Conservation (phyloP, 2,329 filamentous ascomycete species). For the Teratosphaeria gauchensis region DNA sequence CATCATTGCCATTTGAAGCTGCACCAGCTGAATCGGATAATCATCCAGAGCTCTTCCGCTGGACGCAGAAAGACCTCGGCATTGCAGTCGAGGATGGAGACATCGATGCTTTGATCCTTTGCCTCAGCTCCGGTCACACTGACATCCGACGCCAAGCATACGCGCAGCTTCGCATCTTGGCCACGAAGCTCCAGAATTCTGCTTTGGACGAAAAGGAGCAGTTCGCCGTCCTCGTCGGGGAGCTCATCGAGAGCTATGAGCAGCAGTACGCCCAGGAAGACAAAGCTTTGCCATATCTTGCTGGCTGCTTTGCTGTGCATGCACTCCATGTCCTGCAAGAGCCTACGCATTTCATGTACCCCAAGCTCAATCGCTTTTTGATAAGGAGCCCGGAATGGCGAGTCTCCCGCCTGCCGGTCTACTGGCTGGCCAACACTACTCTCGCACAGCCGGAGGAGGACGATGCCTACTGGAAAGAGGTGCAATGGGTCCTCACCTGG, state of each 20-base stretch:
- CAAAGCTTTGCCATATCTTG: slow-evolving; percentile 54
- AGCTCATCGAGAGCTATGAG: slow-evolving; percentile 62
- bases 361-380: slow-evolving; percentile 77
- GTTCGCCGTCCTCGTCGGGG: slow-evolving; percentile 68
- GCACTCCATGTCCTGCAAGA: slow-evolving; percentile 61
- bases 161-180: slow-evolving; percentile 56
- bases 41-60: slow-evolving; percentile 45
- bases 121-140: slow-evolving; percentile 63
- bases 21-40: slow-evolving; percentile 34
- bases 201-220: slow-evolving; percentile 67
- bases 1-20: slow-evolving; percentile 19
- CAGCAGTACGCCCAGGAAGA: slow-evolving; percentile 37
- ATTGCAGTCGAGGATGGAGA: slow-evolving; percentile 71
- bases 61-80: slow-evolving; percentile 67
- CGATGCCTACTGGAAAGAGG: slow-evolving; percentile 61
- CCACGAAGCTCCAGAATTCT: slow-evolving; percentile 48
- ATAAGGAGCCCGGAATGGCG: slow-evolving; percentile 70
- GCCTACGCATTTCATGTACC: slow-evolving; percentile 73
- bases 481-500: slow-evolving; percentile 64
- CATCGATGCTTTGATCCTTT: slow-evolving; percentile 58
- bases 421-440: slow-evolving; percentile 60
- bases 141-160: slow-evolving; percentile 73
- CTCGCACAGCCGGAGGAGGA: slow-evolving; percentile 65
- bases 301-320: slow-evolving; percentile 64
- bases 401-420: slow-evolving; percentile 43